Percentiles rank a stretch among this genome's conserved stretches.
Conservation (phyloP, 2,329 filamentous ascomycete genomes). For the Apiospora koreana region DNA sequence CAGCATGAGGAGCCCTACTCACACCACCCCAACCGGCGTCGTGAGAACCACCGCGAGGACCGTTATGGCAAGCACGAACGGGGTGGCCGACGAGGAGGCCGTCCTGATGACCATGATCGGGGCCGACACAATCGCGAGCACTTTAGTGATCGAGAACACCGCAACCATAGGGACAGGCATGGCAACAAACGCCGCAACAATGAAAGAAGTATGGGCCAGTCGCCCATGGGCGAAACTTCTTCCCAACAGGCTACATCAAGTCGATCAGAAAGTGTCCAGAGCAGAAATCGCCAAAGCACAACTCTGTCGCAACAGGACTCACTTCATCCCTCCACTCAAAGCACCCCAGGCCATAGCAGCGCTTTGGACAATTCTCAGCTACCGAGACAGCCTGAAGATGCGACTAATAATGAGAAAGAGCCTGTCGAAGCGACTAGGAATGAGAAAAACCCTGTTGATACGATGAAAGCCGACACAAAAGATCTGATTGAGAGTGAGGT, state of each 20-base stretch:
- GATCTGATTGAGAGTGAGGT: background rate
- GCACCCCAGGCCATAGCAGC: background rate
- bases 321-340: background rate
- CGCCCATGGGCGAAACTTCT: background rate
- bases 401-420: background rate
- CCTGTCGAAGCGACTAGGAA: background rate
- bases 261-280: background rate
- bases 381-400: background rate
- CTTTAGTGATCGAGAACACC: constrained; percentile 1
- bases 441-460: background rate
- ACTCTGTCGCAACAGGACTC: constrained; percentile 1
- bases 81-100: constrained; percentile 7
- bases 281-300: background rate
- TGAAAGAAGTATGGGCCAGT: background rate
- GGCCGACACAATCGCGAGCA: background rate
- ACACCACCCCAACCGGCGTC: background rate
- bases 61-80: constrained; percentile 11
- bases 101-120: background rate
- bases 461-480: background rate
- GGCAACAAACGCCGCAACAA: background rate
- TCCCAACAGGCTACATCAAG: background rate
- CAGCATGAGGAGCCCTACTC: background rate
- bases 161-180: background rate
- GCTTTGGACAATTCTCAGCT: background rate
- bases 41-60: constrained; percentile 1